Percentiles rank a stretch among this genome's conserved stretches.
phyloP scores from a whole-genome alignment of 306 rosid genomes.

The Vachellia collinsii region DNA sequence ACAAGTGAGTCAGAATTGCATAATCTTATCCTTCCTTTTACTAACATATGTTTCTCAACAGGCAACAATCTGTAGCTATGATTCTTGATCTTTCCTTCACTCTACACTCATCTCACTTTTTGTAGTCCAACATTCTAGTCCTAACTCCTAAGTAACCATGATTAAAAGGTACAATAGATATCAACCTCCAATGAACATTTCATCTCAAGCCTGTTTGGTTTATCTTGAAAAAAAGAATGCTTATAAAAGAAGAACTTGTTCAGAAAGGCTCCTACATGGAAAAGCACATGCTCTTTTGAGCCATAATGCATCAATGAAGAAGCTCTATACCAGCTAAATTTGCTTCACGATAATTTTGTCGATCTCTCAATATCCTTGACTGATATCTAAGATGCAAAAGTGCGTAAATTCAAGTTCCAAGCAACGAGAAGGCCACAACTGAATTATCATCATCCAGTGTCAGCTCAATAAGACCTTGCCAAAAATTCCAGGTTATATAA shows the following conservation, averaged over 20 bases:
- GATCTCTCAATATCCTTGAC: background rate
- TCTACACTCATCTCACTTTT: background rate
- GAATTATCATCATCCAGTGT: slow-evolving; percentile 9
- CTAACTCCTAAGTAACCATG: background rate
- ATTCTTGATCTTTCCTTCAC: background rate
- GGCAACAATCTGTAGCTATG: background rate
- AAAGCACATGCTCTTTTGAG: background rate
- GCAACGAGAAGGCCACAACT: slow-evolving; percentile 25
- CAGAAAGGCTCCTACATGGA: background rate
- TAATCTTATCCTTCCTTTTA: background rate
- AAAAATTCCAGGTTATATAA: background rate
- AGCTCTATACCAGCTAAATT: background rate
- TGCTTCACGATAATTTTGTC: background rate
- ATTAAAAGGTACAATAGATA: background rate
- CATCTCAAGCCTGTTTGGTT: background rate
- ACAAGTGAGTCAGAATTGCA: background rate
- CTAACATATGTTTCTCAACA: background rate
- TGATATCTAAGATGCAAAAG: background rate
- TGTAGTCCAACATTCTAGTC: background rate
- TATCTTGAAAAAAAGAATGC: background rate
- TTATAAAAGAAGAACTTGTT: background rate
- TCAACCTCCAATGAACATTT: background rate
- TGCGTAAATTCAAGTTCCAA: background rate
- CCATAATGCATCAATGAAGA: background rate
- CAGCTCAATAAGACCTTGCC: slow-evolving; percentile 1